Evolutionary conservation across 306 rosid genomes (phyloP), one percentile per base, ranked within the genome.

Genomic region (Cicer judaicum): DNA sequence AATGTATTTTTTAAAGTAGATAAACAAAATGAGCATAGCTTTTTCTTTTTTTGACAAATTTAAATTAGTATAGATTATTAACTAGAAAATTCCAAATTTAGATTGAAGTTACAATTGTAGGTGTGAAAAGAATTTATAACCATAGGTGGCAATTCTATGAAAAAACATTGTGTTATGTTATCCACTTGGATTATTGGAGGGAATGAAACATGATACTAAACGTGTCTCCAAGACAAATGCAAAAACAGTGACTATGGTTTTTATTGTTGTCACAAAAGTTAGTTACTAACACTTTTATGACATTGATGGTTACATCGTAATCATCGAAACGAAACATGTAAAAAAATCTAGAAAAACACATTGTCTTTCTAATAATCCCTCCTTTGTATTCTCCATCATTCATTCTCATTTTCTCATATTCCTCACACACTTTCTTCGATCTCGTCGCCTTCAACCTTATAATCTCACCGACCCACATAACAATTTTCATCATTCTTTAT

Each of bases 381-480:
- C 54, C 77, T 54, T 80, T n/a, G 81, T 36, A 56, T 77, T 84
- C 72, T 80, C 83, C 85, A 80, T 68, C 85, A 80, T 54, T 77
- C 61, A 53, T 43, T 49, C 7, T 43, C 67, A 34, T 42, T 38
- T 64, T 70, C 73, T 76, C 62, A 56, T 44, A 70, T 57, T 85
- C 79, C 49, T 70, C 72, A 47, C 16, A 50, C 70, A 15, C 65
- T 2, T 54, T 86, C 82, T 62, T 82, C 5, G 84, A 61, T 81
- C 75, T 79, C 60, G 75, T 71, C 86, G 84, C 78, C 59, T 42
- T 6, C 41, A 42, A 12, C 50, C 72, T 56, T 70, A 73, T 69
- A 77, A 61, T 67, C 70, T 64, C 68, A 40, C 49, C 73, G 5
- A 55, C 80, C 84, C 79, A 61, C 82, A 7, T 80, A 15, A 8